Conservation (phyloP, 208 protist species). For the Strigomonas galati region DNA sequence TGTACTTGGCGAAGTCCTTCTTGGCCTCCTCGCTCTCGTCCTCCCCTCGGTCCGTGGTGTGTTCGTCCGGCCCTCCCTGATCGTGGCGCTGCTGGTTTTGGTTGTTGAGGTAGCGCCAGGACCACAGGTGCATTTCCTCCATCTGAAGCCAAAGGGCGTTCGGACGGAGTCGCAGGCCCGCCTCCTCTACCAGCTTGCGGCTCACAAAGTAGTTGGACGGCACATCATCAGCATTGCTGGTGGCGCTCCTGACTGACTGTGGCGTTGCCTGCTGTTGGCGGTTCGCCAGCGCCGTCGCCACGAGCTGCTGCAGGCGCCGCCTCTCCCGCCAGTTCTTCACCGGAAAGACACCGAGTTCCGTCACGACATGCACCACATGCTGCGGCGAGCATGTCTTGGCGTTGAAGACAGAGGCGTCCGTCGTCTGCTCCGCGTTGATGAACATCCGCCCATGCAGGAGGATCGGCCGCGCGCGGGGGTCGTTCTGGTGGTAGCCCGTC, state of each 20-base stretch:
- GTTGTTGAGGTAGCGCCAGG: background rate
- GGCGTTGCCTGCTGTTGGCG: background rate
- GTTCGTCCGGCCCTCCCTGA: background rate
- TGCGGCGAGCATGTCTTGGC: constrained; percentile 28
- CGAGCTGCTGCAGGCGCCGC: background rate
- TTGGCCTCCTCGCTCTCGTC: background rate
- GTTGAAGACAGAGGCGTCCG: constrained; percentile 42
- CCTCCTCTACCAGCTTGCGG: background rate
- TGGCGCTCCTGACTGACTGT: background rate
- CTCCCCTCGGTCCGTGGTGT: background rate
- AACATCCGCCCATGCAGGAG: constrained; percentile 1
- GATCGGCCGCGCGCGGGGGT: background rate
- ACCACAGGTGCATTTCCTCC: background rate
- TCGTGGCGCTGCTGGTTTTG: background rate
- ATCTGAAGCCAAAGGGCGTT: background rate
- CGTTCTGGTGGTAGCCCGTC: background rate
- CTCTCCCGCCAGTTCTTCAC: constrained; percentile 2
- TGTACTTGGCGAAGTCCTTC: background rate
- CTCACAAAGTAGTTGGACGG: background rate
- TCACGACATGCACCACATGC: constrained; percentile 24
- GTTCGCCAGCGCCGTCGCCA: background rate
- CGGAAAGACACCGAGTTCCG: background rate
- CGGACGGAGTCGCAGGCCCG: background rate
- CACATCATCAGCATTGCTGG: no score
- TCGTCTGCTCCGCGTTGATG: constrained; percentile 64